Percentiles rank a stretch among this genome's conserved stretches.
These are phyloP conservation scores for Ophiognomonia clavigignenti-juglandacearum DNA, from an alignment of 2,329 filamentous ascomycete species.

Conservation along the genomic window DNA sequence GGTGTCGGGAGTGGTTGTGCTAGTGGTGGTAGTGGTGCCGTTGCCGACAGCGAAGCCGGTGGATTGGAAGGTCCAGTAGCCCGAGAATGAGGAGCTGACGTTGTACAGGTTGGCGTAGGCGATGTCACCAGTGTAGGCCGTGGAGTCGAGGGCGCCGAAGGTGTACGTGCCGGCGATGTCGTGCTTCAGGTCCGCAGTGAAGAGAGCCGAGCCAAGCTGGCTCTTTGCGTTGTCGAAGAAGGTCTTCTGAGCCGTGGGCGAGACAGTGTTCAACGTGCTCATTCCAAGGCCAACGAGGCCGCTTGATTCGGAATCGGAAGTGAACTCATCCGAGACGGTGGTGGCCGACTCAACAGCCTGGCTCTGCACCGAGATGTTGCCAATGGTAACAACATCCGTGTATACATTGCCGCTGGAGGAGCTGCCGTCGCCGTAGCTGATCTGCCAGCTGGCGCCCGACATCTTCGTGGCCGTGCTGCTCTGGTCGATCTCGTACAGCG, in stretches of 20 bases:
- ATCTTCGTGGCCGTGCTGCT: conserved; percentile 20
- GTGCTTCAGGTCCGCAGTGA: conserved; percentile 28
- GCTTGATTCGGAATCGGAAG: conserved; percentile 13
- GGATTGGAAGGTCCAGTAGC: conserved; percentile 34
- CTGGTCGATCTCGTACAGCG: conserved; percentile 21
- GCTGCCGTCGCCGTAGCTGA: conserved; percentile 26
- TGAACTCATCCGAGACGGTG: conserved; percentile 19
- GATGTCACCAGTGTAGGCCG: conserved; percentile 29
- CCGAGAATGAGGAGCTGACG: conserved; percentile 18
- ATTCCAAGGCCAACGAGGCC: conserved; percentile 19
- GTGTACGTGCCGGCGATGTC: conserved; percentile 32
- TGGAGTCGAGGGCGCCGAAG: conserved; percentile 30
- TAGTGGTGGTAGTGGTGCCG: conserved; percentile 13
- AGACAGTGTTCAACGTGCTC: conserved; percentile 21
- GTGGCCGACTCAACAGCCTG: conserved; percentile 21
- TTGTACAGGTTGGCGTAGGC: conserved; percentile 28
- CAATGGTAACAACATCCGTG: conserved; percentile 23
- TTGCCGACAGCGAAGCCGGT: conserved; percentile 26
- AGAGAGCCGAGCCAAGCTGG: conserved; percentile 24
- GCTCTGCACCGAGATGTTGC: conserved; percentile 19
- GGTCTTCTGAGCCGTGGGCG: conserved; percentile 20
- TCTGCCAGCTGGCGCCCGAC: conserved; percentile 23
- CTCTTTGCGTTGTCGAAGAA: conserved; percentile 29
- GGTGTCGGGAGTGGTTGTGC: background rate
- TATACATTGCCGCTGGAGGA: conserved; percentile 24